A percentile compares a stretch with the other conserved stretches of the same genome.
These are phyloP conservation scores for Cupressus sempervirens DNA, from an alignment of 75 land plant species.

Conservation along the genomic window DNA sequence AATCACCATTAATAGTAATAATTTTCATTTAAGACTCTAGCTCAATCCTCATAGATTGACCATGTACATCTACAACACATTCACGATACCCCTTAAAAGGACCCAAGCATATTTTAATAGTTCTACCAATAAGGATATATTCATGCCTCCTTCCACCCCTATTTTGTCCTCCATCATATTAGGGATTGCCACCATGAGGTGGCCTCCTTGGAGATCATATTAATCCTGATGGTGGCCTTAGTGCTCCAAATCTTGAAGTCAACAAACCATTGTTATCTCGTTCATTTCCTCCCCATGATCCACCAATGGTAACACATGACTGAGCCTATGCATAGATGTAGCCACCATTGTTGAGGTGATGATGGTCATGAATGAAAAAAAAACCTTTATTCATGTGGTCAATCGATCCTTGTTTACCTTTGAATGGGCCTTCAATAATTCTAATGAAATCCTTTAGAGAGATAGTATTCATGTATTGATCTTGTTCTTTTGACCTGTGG, in stretches of 20 bases:
- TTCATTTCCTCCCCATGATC: slow-evolving; percentile 49
- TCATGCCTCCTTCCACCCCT: slow-evolving; percentile 74
- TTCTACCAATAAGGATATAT: slow-evolving; percentile 65
- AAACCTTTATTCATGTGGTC: slow-evolving; percentile 82
- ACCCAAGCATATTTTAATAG: slow-evolving; percentile 74
- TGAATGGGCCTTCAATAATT: slow-evolving; percentile 82
- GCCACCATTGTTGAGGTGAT: slow-evolving; percentile 93
- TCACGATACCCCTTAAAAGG: slow-evolving; percentile 93
- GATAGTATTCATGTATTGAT: slow-evolving; percentile 57
- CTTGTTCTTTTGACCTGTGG: slow-evolving; percentile 71
- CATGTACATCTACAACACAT: slow-evolving; percentile 74
- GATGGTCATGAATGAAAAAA: slow-evolving; percentile 84
- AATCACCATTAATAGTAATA: slow-evolving; percentile 64
- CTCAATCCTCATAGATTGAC: slow-evolving; percentile 68
- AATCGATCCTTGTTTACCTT: slow-evolving; percentile 94
- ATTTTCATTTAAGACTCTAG: slow-evolving; percentile 95
- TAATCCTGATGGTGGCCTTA: slow-evolving; percentile 39
- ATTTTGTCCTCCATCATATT: slow-evolving; percentile 47
- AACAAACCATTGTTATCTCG: slow-evolving; percentile 25
- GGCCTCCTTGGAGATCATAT: slow-evolving; percentile 50
- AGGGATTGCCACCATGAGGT: slow-evolving; percentile 29
- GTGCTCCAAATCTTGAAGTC: slow-evolving; percentile 31
- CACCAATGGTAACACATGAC: slow-evolving; percentile 72
- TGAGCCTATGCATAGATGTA: slow-evolving; percentile 76
- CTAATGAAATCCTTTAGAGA: slow-evolving; percentile 80